A percentile compares a stretch with the other conserved stretches of the same genome.
Conservation (phyloP, 768 basidiomycete genomes). For the Tulasnella sp. region DNA sequence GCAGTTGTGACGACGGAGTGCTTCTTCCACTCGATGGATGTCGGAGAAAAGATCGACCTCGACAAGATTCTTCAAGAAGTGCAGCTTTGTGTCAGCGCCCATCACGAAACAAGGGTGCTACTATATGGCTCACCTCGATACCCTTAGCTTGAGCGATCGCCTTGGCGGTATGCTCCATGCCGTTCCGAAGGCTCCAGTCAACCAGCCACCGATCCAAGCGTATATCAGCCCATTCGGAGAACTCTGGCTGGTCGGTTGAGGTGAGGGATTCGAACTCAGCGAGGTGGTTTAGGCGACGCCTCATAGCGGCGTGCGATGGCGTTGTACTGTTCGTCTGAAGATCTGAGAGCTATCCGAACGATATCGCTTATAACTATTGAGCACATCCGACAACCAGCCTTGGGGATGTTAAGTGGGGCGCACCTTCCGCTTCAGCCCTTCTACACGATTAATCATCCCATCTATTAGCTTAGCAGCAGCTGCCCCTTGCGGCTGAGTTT, state of each 20-base stretch:
- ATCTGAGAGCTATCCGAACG: slow-evolving; percentile 36
- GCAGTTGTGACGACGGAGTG: slow-evolving; percentile 64
- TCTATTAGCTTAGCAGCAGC: slow-evolving; percentile 56
- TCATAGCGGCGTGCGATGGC: slow-evolving; percentile 62
- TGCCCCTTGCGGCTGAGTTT: slow-evolving; percentile 34
- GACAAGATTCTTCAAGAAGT: slow-evolving; percentile 54
- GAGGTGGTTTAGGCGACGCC: slow-evolving; percentile 66
- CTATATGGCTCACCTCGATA: slow-evolving; percentile 57
- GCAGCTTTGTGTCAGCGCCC: not conserved
- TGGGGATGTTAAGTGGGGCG: slow-evolving; percentile 18
- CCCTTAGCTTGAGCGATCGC: slow-evolving; percentile 63
- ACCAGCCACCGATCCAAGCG: slow-evolving; percentile 83
- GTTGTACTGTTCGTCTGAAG: slow-evolving; percentile 37
- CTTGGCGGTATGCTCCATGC: slow-evolving; percentile 65
- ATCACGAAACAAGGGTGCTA: not conserved
- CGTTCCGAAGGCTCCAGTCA: slow-evolving; percentile 80
- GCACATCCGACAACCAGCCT: not conserved
- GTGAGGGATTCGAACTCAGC: slow-evolving; percentile 49
- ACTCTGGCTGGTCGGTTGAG: slow-evolving; percentile 43
- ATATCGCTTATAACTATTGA: slow-evolving; percentile 15
- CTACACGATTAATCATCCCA: slow-evolving; percentile 62
- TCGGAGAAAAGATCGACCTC: slow-evolving; percentile 89
- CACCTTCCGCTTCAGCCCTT: slow-evolving; percentile 84
- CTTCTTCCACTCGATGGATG: slow-evolving; percentile 75
- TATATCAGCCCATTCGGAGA: slow-evolving; percentile 65